Evolutionary conservation across 257 asterid genomes (phyloP), one percentile per base, ranked within the genome.

Genomic region (Misopates orontium): DNA sequence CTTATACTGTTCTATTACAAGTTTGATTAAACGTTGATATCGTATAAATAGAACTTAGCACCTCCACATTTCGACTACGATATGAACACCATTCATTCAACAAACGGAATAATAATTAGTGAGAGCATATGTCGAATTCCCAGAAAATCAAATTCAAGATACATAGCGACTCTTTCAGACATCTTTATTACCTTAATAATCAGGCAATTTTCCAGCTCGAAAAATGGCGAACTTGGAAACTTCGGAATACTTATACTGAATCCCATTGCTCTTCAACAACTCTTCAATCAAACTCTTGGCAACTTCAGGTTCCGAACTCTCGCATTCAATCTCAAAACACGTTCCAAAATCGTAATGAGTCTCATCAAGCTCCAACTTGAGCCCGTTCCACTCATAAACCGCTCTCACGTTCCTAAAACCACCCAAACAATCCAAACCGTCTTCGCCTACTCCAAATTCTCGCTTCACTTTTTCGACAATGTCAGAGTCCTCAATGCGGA

Each of bases 391-490:
- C 48, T 87, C 94, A 57, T 87, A 84, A 56, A 87, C 84, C 10
- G 80, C 83, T 57, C 98, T 81, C 78, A 87, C 86, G 57, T 91
- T 91, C 63, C 95, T 82, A 54, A 87, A 89, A 5, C 97, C 97
- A 24, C 95, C 98, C 76, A 92, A 70, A 62, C 90, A 82, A 6
- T 85, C 79, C 81, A 87, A 55, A 21, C 83, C 83, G 61, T 79
- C 65, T 1, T 62, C 87, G 4, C 76, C 85, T 69, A 87, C 57
- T 9, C 48, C 58, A 18, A 78, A 92, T 55, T 92, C 97, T 31
- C 64, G 78, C 68, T 21, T 82, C 69, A 89, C 95, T 25, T 87
- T 73, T 57, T 75, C 49, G 13, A 85, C 58, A 0, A 91, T 78
- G 18, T 67, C 66, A 3, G 90, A 84, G 17, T 85, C 74, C 16